Evolutionary conservation across 1,284 basidiomycete species (phyloP), one percentile per base, ranked within the genome.

Genomic region (Heimioporus retisporus): DNA sequence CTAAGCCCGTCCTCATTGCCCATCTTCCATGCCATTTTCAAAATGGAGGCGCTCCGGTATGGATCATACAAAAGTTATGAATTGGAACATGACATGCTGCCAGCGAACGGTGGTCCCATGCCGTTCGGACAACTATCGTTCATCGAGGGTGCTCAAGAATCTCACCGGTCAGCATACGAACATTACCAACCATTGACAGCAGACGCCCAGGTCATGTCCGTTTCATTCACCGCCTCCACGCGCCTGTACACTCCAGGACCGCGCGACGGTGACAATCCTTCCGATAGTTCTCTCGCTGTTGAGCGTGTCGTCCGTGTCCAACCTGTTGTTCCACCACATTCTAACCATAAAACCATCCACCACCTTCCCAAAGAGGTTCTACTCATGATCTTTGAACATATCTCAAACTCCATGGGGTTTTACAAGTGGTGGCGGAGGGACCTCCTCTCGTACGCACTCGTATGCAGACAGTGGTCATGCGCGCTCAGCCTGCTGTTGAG

Each of bases 181-280:
- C 21, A 51, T 19, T 19, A 59, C 19, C 44, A 28, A 28, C 28
- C 28, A 28, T 28, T 28, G 28, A 28, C 28, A 28, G 28, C 28
- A 28, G 28, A 28, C 19, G 50, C 51, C 11, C 51, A 50, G 18
- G 57, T n/a, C 18, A 55, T 64, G 16, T 64, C 50, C 43, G n/a
- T 64, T 46, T 46, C 56, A 40, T 65, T 59, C 19, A 50, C 56
- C 19, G 35, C 42, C 44, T 64, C 65, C 18, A 16, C 15, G 18
- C 48, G 7, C 6, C 15, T 53, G 28, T 55, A 55, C 54, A 55
- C 31, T 11, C 54, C 54, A 6, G n/a, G 43, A 21, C 7, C 18
- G 8, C 19, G 42, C 11, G 28, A 53, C 48, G 16, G 25, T 25
- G 13, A 25, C 7, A 4, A 18, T 28, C 23, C 2, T 25, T 3